Evolutionary conservation across 2,329 filamentous ascomycete genomes (phyloP), one percentile per base, ranked within the genome.

Genomic region (Botrytis tulipae): DNA sequence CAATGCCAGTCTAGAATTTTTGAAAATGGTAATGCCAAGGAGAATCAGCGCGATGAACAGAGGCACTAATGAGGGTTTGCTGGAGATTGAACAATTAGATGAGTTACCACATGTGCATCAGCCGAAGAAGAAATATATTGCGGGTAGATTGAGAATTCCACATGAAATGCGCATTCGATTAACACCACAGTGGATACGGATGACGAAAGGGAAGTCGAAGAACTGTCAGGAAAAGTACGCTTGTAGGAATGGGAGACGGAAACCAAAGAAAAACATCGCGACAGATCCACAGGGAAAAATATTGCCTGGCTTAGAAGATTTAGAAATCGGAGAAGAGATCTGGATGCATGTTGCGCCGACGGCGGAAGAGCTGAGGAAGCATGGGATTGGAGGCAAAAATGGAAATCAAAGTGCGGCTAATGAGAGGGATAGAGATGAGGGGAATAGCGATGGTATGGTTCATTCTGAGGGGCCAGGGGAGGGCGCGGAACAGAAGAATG

Each of bases 1-100:
- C 76, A 88, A 87, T 74, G 86, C 89, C 12, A 87, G 85, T 40
- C 84, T 92, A 42, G 90, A 92, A 76, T 92, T 92, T 72, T 83
- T 91, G 8, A 84, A 84, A 62, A 83, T 85, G 16, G 85, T 87
- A 3, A 83, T 90, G 68, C 86, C 86, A 18, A 74, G 78, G 3
- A 80, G 84, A 65, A 83, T 86, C 71, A 84, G 84, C 7, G 81
- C 84, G 73, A 86, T 87, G 75, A 85, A 84, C 73, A 84, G 83
- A 14, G 87, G 89, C 82, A 84, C 84, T 3, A 84, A 87, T 72
- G 88, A 91, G 78, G 82, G 84, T 20, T 80, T 90, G 3, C 80
- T 90, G 20, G 80, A 84, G 60, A 76, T 79, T n/a, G 78, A 82
- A 70, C 75, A 73, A 12, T 78, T 82, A 1, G 83, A 86, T 25